Percentiles rank a stretch among this genome's conserved stretches.
Conservation (phyloP, 148 eudicot species). For the Silene latifolia region DNA sequence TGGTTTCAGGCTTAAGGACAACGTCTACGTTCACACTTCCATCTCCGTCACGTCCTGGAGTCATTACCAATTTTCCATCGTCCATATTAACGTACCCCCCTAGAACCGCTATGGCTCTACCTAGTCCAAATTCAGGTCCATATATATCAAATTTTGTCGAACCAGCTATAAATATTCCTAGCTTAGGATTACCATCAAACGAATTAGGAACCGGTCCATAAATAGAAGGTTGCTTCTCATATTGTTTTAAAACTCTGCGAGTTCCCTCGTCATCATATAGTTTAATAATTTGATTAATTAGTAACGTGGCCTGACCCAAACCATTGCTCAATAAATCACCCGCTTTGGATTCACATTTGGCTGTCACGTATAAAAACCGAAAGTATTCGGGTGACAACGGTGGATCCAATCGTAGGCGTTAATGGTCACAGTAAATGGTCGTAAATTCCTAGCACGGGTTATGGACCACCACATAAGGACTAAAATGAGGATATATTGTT, state of each 20-base stretch:
- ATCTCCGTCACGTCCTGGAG: constrained; percentile 53
- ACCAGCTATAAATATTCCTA: constrained; percentile 32
- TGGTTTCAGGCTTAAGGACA: constrained; percentile 46
- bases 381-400: constrained; percentile 47
- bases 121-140: constrained; percentile 75
- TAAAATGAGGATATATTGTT: constrained; percentile 43
- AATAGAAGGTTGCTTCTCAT: not conserved
- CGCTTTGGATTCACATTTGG: not conserved
- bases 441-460: constrained; percentile 51
- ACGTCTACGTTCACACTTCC: constrained; percentile 76
- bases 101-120: constrained; percentile 45
- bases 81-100: constrained; percentile 59
- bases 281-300: constrained; percentile 33
- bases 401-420: constrained; percentile 57
- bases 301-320: constrained; percentile 42
- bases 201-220: constrained; percentile 33
- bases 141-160: constrained; percentile 67
- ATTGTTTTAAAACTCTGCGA: not conserved
- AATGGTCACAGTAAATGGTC: constrained; percentile 28
- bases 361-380: constrained; percentile 30
- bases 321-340: constrained; percentile 46
- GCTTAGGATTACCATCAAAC: constrained; percentile 8
- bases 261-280: constrained; percentile 33
- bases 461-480: constrained; percentile 74
- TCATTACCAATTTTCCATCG: constrained; percentile 67